Evolutionary conservation across 2,329 filamentous ascomycete species (phyloP), one percentile per base, ranked within the genome.

Genomic region (Exophiala mesophila): DNA sequence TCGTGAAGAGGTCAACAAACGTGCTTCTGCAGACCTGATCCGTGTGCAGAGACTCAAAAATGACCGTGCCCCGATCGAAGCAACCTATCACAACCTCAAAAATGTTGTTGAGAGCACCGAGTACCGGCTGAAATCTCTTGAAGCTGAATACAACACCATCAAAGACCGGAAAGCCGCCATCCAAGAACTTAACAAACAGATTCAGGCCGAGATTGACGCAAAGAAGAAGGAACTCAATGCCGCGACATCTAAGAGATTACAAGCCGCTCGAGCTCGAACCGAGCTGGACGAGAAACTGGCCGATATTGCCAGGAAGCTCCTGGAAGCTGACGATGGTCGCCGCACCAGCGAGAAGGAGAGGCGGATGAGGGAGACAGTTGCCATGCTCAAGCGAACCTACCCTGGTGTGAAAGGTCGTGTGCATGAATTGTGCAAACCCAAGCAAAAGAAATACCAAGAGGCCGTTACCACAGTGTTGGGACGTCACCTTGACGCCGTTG

Each of bases 371-470:
- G 89, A 95, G 59, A 85, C 87, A 59, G 82, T 97, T 23, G 80
- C 82, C 8, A 82, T 86, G 21, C 73, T 98, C 57, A 95, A 94
- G 64, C 83, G 88, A 39, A 85, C 95, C 50, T 95, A 88, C 56
- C 87, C 88, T 1, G 90, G 90, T 34, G 90, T 98, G 32, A 86
- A 86, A 54, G 92, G 92, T 15, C 82, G 90, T 33, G 79, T 97
- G 33, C 87, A 88, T 50, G 88, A 95, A 53, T 77, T 98, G 30
- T 96, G 92, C 69, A 89, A 87, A 53, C 90, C 92, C 1, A 97
- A 96, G 65, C 88, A 96, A 68, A 96, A 94, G 67, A 97, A 96
- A 63, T 98, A 83, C 58, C 86, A 92, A 51, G 87, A 92, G 54
- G 92, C 92, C 33, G 86, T 98, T 50, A 88, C 87, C 56, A 94